Percentiles rank a stretch among this genome's conserved stretches.
Evolutionary conservation across 2,329 filamentous ascomycete species (phyloP).

Genomic region (Colletotrichum plurivorum): DNA sequence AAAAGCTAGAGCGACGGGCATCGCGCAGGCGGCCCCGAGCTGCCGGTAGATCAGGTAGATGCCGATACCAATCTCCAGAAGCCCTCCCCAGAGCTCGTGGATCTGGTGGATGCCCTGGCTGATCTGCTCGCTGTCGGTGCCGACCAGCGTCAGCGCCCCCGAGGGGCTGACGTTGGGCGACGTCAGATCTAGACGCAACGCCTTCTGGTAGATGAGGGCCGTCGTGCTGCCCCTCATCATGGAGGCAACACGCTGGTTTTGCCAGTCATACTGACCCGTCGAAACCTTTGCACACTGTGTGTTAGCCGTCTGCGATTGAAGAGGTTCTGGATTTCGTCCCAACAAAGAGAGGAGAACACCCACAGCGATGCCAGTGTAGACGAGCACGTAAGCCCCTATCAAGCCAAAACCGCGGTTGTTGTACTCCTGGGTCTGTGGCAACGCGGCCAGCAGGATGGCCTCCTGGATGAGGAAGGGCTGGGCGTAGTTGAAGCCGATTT

Average conservation of each 20-base stretch:
- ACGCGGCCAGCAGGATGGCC: constrained; percentile 41
- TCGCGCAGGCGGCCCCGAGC: constrained; percentile 56
- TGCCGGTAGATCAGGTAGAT: constrained; percentile 49
- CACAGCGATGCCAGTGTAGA: constrained; percentile 47
- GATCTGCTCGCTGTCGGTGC: constrained; percentile 47
- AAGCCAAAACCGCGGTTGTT: constrained; percentile 45
- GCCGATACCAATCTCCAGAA: constrained; percentile 46
- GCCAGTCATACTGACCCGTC: constrained; percentile 44
- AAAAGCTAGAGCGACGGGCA: constrained; percentile 61
- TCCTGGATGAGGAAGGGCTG: constrained; percentile 46
- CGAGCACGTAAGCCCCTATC: constrained; percentile 47
- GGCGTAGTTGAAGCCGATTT: constrained; percentile 46
- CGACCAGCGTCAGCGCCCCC: constrained; percentile 46
- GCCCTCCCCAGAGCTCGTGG: constrained; percentile 44
- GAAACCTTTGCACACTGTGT: constrained; percentile 39
- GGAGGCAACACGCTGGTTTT: constrained; percentile 43
- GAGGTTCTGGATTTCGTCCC: background rate
- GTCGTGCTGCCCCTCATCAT: constrained; percentile 48
- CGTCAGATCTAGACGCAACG: constrained; percentile 40
- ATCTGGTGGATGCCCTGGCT: constrained; percentile 41
- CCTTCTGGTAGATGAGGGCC: constrained; percentile 46
- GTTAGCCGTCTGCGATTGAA: background rate
- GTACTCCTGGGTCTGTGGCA: constrained; percentile 41
- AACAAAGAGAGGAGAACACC: background rate
- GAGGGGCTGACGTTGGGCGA: constrained; percentile 42